Evolutionary conservation across 441 rosid species (phyloP), one percentile per base, ranked within the genome.

Genomic region (Breynia disticha): DNA sequence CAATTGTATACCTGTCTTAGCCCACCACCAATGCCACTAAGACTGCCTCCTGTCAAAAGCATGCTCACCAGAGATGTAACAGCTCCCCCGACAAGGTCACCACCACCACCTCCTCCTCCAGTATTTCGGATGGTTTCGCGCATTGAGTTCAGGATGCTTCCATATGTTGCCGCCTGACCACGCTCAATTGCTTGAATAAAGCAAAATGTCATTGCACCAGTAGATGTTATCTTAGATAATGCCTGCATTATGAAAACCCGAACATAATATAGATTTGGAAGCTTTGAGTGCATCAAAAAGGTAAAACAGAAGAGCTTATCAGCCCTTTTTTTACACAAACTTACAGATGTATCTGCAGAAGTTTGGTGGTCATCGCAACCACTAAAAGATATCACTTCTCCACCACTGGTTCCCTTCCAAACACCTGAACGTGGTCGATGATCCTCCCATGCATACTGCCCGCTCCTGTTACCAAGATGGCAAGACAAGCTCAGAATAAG

Each of bases 201-300:
- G 67, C 93, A 87, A 75, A 72, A 87, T 19, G 96, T 87, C 98
- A 90, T 85, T 59, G 96, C 98, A 59, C 98, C 96, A 0, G 96
- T 87, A 5, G 93, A 85, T 14, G 96, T 83, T 58, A 87, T 72
- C 77, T 65, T 80, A 19, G 98, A 90, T 47, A 87, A 62, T 32
- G 95, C 96, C 98, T 87, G 79, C 48, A 13, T 28, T 57, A 39
- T 39, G 9, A 39, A 10, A 39, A 39, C 2, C 15, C 11, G 12
- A 39, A 13, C 15, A 4, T 39, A 9, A 9, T 39, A 4, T 39
- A 9, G 43, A 2, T 14, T 39, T 14, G 5, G 9, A 2, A 8
- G 46, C 44, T 49, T 38, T 11, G 13, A 51, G 8, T 32, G 19
- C 42, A 17, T 16, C 16, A 19, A 39, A 11, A 51, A 24, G n/a